These are phyloP conservation scores for Nicotiana paniculata DNA, from an alignment of 257 asterid genomes.

Conservation along the genomic window DNA sequence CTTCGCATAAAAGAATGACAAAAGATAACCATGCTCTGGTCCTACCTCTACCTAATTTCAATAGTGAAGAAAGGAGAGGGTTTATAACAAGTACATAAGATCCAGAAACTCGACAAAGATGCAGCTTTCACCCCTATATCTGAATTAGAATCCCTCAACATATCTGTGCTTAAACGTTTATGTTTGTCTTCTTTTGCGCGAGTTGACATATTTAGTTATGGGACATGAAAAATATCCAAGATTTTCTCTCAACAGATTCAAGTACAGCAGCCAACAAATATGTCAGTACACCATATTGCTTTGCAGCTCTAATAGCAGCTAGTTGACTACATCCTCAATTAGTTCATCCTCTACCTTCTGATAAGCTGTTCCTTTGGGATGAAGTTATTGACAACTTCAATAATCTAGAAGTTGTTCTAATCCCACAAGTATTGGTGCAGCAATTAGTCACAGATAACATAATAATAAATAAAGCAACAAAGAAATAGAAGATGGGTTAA, in stretches of 20 bases:
- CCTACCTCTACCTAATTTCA: background rate
- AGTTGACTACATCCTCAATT: background rate
- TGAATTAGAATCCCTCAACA: background rate
- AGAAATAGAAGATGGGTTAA: background rate
- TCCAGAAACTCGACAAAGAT: background rate
- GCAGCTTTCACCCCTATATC: background rate
- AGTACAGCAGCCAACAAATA: background rate
- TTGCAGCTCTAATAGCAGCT: background rate
- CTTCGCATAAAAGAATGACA: background rate
- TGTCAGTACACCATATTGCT: too few relatives aligned
- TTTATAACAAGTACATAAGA: background rate
- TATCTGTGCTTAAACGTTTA: too few relatives aligned
- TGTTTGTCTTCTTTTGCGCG: too few relatives aligned
- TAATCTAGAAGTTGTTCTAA: background rate
- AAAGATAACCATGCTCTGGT: background rate
- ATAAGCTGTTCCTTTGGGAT: background rate
- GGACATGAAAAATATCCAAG: background rate
- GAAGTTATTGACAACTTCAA: background rate
- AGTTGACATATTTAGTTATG: background rate
- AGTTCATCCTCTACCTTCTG: background rate
- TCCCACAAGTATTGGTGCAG: background rate
- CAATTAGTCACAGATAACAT: background rate
- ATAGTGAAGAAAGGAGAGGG: background rate
- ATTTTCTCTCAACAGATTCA: background rate
- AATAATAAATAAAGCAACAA: background rate